Base-by-base conservation (phyloP, 208 protist genomes). In the Borovskyia barvae region DNA sequence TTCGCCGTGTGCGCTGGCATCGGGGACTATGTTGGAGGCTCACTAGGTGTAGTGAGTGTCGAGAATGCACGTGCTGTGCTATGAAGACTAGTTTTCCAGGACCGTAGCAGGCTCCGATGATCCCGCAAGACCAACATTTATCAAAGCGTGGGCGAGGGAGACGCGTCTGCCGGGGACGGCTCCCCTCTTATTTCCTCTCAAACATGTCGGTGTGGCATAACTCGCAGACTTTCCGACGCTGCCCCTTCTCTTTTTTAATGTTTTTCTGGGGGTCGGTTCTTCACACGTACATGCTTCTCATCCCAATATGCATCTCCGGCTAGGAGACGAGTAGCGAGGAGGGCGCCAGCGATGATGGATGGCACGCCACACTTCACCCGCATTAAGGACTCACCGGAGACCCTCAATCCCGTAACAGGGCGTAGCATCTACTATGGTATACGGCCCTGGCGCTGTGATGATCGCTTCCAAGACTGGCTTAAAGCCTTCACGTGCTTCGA, bases 341-440 rank as follows among this genome's bases (percentile, higher is more conserved):
- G n/a, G n/a, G n/a, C 22, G n/a, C 20, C 35, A n/a, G 3, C 37
- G 1, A 1, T 12, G 30, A 87, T 85, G 75, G 71, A 79, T 1
- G 56, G 63, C 32, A 77, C 63, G 0, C 77, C 82, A 6, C 86
- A 93, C 45, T 93, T 79, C 56, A 80, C 75, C 5, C 78, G 80
- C 12, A 63, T 93, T n/a, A 67, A 75, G 25, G 82, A 89, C 45
- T 55, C 45, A 19, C 42, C 80, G 14, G 82, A 90, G 46, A 66
- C 80, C 22, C 53, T 93, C 8, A 93, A 93, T 70, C 74, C 77
- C 11, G 71, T 93, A 0, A 90, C 82, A 2, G 86, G 86, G 0
- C 68, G 86, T 3, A 93, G 86, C 58, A 77, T 93, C 32, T 89
- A 90, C 48, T 93, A 89, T 51, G 86, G 86, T 2, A 80, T 90